Percentiles rank a stretch among this genome's conserved stretches.
phyloP scores from a whole-genome alignment of 345 rosid species.

The Geranium rotundifolium region DNA sequence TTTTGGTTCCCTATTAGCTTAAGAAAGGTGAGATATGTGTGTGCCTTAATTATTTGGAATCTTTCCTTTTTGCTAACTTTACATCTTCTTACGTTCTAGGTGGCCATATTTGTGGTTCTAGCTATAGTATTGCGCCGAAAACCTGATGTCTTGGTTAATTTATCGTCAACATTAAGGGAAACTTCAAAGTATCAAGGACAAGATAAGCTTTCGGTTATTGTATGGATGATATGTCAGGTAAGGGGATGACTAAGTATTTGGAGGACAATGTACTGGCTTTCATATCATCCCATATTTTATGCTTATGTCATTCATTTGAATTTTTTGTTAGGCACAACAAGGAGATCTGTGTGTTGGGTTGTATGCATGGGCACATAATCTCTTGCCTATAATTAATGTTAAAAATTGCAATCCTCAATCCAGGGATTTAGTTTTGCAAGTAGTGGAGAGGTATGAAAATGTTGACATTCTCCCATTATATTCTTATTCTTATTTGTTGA shows the following conservation, averaged over 20 bases:
- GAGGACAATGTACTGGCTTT: not conserved
- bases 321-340: constrained; percentile 31
- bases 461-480: not conserved
- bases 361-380: constrained; percentile 41
- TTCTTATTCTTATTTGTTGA: not conserved
- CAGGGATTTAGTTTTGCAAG: constrained; percentile 55
- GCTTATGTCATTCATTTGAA: not conserved
- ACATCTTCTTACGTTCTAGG: constrained; percentile 26
- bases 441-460: constrained; percentile 45
- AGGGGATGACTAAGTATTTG: not conserved
- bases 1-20: not conserved
- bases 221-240: constrained; percentile 63
- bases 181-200: constrained; percentile 53
- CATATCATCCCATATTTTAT: not conserved
- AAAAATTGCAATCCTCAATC: constrained; percentile 52
- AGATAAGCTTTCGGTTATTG: constrained; percentile 48
- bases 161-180: constrained; percentile 34
- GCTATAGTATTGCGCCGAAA: constrained; percentile 51
- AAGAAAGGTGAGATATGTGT: not conserved
- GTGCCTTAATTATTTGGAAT: not conserved
- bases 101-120: constrained; percentile 57
- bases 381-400: constrained; percentile 38
- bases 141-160: constrained; percentile 51
- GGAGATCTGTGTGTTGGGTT: constrained; percentile 63
- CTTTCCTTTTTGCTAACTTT: not conserved